These are phyloP conservation scores for Leishmania martiniquensis DNA, from an alignment of 208 protist species.

Conservation along the genomic window DNA sequence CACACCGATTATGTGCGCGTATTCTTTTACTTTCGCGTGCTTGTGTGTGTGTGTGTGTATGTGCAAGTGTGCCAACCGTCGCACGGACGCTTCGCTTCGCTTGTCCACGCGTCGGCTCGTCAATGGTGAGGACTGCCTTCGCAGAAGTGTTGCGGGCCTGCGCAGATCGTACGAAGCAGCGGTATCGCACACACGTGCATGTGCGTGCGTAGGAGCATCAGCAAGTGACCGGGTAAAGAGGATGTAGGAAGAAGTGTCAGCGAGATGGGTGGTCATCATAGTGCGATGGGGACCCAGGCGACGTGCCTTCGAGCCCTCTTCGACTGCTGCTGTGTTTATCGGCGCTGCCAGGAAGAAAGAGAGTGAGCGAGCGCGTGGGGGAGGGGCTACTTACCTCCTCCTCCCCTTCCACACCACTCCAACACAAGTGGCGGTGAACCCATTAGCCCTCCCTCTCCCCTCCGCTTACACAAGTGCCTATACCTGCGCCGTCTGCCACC, in stretches of 20 bases:
- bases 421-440: too few relatives aligned
- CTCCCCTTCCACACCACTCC: too few relatives aligned
- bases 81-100: background rate
- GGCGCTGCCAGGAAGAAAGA: background rate
- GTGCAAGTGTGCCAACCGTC: background rate
- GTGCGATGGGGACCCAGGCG: background rate
- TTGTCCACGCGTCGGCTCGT: background rate
- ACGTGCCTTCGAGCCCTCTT: background rate
- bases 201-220: background rate
- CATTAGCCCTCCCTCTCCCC: background rate
- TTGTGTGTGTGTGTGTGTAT: background rate
- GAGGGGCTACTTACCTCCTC: too few relatives aligned
- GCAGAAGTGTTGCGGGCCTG: background rate
- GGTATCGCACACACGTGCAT: background rate
- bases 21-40: too few relatives aligned
- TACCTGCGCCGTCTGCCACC: background rate
- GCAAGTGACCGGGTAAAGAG: background rate
- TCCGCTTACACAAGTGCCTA: background rate
- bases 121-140: background rate
- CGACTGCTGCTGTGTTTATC: background rate
- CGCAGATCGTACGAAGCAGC: background rate
- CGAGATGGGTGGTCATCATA: background rate
- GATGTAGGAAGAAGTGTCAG: background rate
- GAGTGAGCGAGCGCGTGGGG: constrained; percentile 1
- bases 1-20: background rate